Evolutionary conservation across 371 early-diverging fungal species (phyloP).

Genomic region (Actinomortierella wolfii): DNA sequence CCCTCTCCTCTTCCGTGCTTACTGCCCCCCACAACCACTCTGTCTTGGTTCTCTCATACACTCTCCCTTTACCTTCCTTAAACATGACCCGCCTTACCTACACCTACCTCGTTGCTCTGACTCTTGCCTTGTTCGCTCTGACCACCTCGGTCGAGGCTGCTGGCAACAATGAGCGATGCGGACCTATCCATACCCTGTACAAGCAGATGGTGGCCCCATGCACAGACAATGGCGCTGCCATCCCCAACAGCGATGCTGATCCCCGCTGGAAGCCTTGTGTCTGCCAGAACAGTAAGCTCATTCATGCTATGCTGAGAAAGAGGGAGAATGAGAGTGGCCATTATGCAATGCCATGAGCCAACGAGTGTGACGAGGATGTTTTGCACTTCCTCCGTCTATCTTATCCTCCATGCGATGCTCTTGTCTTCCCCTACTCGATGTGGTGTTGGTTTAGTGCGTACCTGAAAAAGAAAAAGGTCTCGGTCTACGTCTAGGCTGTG

Average conservation of each 20-base stretch:
- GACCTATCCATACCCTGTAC: conserved; percentile 23
- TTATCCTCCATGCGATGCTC: neutral
- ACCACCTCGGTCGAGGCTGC: conserved; percentile 7
- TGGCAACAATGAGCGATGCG: conserved; percentile 19
- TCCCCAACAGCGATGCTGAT: conserved; percentile 33
- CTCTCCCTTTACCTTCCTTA: neutral
- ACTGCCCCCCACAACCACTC: conserved; percentile 1
- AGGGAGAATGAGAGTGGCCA: no score
- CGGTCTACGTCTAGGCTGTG: no score
- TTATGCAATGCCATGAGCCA: no score
- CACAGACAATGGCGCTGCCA: conserved; percentile 9
- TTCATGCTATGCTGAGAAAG: conserved; percentile 5
- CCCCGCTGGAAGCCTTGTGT: conserved; percentile 25
- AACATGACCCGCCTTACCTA: conserved; percentile 3
- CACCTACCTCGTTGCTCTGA: neutral
- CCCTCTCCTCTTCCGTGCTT: conserved; percentile 8
- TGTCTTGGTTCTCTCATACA: neutral
- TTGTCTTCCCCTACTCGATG: neutral
- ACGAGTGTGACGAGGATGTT: no score
- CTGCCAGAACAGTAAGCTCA: no score
- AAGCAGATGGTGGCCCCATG: conserved; percentile 19
- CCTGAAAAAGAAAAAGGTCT: neutral
- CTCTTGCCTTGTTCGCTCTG: neutral
- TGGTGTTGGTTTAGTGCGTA: neutral
- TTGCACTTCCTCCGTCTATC: neutral